Evolutionary conservation across 2,329 filamentous ascomycete species (phyloP).

Genomic region (Westerdykella ornata): DNA sequence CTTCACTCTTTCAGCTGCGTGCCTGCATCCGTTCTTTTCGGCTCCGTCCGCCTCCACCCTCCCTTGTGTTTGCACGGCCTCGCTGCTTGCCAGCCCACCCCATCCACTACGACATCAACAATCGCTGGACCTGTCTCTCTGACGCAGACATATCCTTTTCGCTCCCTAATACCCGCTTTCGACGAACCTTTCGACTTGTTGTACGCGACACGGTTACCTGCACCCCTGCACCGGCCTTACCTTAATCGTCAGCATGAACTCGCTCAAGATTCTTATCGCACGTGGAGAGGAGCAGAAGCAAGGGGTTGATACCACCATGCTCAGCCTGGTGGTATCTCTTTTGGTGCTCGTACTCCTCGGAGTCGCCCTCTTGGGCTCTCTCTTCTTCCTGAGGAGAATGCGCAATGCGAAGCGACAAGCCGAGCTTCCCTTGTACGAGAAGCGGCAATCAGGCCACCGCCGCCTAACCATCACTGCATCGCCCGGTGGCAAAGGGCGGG

Average conservation of each 20-base stretch:
- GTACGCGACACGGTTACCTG: not conserved
- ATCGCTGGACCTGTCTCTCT: conserved; percentile 6
- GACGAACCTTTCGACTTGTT: not conserved
- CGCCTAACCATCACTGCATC: conserved; percentile 50
- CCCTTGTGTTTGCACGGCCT: conserved; percentile 1
- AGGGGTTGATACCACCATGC: conserved; percentile 54
- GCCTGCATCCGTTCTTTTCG: conserved; percentile 41
- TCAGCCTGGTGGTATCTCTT: conserved; percentile 73
- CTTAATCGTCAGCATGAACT: conserved; percentile 34
- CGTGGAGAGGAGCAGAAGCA: conserved; percentile 39
- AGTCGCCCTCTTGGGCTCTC: conserved; percentile 58
- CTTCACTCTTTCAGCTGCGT: conserved; percentile 61
- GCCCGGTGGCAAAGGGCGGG: conserved; percentile 47
- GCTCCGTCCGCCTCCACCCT: conserved; percentile 13
- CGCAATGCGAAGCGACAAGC: conserved; percentile 46
- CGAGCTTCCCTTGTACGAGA: conserved; percentile 63
- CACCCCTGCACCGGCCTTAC: not conserved
- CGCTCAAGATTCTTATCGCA: conserved; percentile 47
- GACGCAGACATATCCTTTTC: conserved; percentile 21
- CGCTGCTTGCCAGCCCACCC: conserved; percentile 13
- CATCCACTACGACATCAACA: conserved; percentile 6
- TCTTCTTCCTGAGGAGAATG: conserved; percentile 67
- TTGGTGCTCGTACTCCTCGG: conserved; percentile 70
- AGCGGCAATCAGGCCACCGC: conserved; percentile 48
- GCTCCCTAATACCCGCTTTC: conserved; percentile 16